Conservation (phyloP, 306 rosid species). For the Rosa chinensis region DNA sequence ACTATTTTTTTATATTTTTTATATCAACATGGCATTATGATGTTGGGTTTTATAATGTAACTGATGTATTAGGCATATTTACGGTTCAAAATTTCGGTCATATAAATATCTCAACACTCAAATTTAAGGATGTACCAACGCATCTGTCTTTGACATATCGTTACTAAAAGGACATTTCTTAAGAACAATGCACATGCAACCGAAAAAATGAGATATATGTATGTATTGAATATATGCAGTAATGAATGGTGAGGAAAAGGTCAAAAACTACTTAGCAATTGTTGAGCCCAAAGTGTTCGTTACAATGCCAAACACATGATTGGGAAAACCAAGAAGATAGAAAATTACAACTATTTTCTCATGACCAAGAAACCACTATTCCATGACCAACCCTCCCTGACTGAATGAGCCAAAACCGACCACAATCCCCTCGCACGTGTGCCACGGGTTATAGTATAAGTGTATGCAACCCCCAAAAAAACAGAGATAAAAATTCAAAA, state of each 20-base stretch:
- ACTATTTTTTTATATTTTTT: no score
- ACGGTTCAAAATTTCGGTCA: no score
- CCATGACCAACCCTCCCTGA: slow-evolving; percentile 18
- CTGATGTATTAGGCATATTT: no score
- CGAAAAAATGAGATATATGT: no score
- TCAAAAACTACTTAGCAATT: not conserved
- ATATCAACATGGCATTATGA: no score
- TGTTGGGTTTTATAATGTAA: no score
- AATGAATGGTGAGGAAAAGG: not conserved
- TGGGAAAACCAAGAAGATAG: slow-evolving; percentile 4
- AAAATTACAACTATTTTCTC: not conserved
- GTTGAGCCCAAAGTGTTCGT: not conserved
- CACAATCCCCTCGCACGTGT: slow-evolving; percentile 37
- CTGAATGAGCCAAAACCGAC: slow-evolving; percentile 39
- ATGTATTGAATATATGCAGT: no score
- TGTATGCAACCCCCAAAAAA: not conserved
- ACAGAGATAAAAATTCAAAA: not conserved
- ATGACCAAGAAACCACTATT: not conserved
- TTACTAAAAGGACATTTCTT: no score
- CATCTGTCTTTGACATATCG: no score
- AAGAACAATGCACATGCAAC: no score
- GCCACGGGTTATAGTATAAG: not conserved
- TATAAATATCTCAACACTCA: no score
- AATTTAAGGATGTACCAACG: no score
- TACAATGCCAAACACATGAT: not conserved